A percentile compares a stretch with the other conserved stretches of the same genome.
Evolutionary conservation across 164 flowering plant genomes (phyloP).

Genomic region (Brasenia schreberi): DNA sequence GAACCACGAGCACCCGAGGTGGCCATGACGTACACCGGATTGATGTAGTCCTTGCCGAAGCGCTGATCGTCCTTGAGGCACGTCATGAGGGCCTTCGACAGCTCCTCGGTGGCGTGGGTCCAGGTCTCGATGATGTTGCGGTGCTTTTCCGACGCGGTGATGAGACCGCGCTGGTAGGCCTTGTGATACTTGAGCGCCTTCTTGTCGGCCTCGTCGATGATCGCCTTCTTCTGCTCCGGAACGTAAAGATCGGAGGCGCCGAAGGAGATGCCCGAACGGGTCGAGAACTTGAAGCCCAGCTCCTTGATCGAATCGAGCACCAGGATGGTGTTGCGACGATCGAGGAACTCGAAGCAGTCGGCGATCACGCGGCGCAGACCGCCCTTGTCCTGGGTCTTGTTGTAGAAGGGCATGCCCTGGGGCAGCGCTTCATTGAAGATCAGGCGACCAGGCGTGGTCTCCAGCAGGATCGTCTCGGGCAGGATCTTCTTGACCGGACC

Average conservation of each 20-base stretch:
- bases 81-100: background rate
- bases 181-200: background rate
- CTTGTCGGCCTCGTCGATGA: background rate
- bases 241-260: background rate
- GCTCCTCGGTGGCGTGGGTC: background rate
- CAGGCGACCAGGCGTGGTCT: too few relatives aligned
- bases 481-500: background rate
- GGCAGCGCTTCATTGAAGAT: too few relatives aligned
- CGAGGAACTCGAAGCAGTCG: background rate
- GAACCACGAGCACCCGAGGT: background rate
- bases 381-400: background rate
- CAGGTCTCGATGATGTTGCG: background rate
- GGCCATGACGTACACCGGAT: background rate
- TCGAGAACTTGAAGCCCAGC: background rate
- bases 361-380: background rate
- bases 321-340: background rate
- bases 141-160: background rate
- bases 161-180: background rate
- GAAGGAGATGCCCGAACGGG: background rate
- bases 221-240: background rate
- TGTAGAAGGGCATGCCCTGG: background rate
- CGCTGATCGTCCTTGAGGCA: background rate
- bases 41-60: background rate
- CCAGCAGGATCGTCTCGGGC: background rate
- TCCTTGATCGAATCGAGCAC: background rate